Conservation (phyloP, 2,329 filamentous ascomycete species). For the Aspergillus terreus region DNA sequence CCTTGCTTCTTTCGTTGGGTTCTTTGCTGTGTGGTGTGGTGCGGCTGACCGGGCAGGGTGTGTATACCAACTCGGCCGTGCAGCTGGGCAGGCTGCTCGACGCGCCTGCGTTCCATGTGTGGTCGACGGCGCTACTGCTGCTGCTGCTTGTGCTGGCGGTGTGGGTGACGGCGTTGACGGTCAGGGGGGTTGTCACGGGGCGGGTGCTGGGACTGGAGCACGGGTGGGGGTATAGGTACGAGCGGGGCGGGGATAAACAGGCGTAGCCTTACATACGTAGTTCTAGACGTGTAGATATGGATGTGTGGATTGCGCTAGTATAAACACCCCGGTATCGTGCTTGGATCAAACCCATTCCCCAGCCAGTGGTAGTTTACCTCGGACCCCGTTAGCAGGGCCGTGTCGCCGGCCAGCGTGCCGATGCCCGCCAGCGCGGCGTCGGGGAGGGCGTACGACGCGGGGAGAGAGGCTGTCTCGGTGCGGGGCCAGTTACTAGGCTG, state of each 20-base stretch:
- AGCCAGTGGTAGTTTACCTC: constrained; percentile 9
- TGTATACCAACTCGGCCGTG: constrained; percentile 38
- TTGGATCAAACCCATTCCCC: constrained; percentile 9
- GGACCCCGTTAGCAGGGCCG: constrained; percentile 5
- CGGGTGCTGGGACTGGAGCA: constrained; percentile 27
- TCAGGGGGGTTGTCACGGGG: constrained; percentile 28
- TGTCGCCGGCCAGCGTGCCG: constrained; percentile 5
- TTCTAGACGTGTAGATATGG: neutral
- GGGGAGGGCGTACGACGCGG: constrained; percentile 1
- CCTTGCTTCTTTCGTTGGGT: neutral
- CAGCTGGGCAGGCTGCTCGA: constrained; percentile 37
- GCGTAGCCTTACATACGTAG: neutral
- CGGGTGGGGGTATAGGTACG: constrained; percentile 16
- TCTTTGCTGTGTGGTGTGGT: neutral
- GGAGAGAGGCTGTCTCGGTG: neutral
- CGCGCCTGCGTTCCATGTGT: constrained; percentile 36
- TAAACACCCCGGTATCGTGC: constrained; percentile 10
- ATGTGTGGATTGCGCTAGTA: neutral
- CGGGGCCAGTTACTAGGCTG: constrained; percentile 1
- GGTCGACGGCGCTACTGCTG: constrained; percentile 35
- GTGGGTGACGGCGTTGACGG: constrained; percentile 27
- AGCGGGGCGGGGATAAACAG: neutral
- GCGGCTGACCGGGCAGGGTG: constrained; percentile 26
- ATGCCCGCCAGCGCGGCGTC: constrained; percentile 2
- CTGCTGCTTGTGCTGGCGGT: constrained; percentile 35